These are phyloP conservation scores for Solanum hybrid DNA, from an alignment of 305 asterid species.

Conservation along the genomic window DNA sequence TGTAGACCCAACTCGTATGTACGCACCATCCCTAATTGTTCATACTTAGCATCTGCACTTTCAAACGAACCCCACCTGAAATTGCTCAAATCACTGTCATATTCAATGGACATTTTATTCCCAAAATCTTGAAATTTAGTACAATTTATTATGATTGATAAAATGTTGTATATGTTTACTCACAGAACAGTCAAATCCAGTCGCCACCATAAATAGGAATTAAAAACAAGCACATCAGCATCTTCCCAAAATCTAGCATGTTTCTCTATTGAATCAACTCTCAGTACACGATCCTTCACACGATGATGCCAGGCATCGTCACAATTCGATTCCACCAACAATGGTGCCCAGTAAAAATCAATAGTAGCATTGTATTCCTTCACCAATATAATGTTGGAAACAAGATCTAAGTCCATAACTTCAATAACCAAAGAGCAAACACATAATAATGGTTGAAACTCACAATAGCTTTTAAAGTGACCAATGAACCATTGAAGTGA, in stretches of 20 bases:
- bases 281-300: constrained; percentile 16
- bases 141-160: background rate
- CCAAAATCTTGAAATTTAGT: background rate
- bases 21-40: constrained; percentile 23
- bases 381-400: background rate
- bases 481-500: constrained; percentile 21
- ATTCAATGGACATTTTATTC: background rate
- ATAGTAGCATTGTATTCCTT: constrained; percentile 60
- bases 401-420: constrained; percentile 1
- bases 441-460: background rate
- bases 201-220: constrained; percentile 59
- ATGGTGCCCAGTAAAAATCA: constrained; percentile 71
- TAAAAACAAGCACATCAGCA: constrained; percentile 58
- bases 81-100: background rate
- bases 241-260: constrained; percentile 61
- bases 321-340: constrained; percentile 56
- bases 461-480: constrained; percentile 28
- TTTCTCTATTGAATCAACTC: constrained; percentile 35
- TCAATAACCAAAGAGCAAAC: background rate
- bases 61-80: constrained; percentile 57
- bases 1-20: constrained; percentile 43
- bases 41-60: constrained; percentile 28
- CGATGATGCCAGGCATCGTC: constrained; percentile 32
- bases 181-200: constrained; percentile 39
- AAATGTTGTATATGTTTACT: constrained; percentile 14